These are phyloP conservation scores for Lasiodiplodia hormozganensis DNA, from an alignment of 2,329 filamentous ascomycete species.

Conservation along the genomic window DNA sequence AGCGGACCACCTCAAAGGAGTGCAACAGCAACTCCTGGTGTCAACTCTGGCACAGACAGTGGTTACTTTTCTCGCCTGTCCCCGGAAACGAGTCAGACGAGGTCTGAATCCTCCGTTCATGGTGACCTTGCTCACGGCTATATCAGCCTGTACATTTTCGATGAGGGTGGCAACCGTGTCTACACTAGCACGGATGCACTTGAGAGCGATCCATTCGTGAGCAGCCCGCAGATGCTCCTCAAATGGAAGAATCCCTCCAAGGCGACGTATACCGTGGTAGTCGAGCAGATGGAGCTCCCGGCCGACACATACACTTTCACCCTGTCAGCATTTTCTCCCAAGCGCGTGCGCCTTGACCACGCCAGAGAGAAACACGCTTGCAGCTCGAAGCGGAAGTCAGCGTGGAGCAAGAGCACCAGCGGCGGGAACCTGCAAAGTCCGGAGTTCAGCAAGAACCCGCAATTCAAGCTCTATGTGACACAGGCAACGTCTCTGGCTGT, in stretches of 20 bases:
- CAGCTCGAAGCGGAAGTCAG: conserved; percentile 64
- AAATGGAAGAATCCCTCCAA: conserved; percentile 68
- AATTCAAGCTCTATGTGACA: conserved; percentile 73
- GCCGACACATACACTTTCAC: conserved; percentile 82
- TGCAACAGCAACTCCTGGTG: background rate
- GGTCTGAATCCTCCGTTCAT: conserved; percentile 34
- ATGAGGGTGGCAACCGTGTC: conserved; percentile 72
- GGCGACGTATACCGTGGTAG: conserved; percentile 67
- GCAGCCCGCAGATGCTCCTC: conserved; percentile 89
- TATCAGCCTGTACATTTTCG: conserved; percentile 85
- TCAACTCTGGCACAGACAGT: conserved; percentile 35
- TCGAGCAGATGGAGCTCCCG: conserved; percentile 81
- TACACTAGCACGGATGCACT: conserved; percentile 70
- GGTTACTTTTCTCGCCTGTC: background rate
- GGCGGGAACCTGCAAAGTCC: conserved; percentile 82
- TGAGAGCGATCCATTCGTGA: conserved; percentile 84
- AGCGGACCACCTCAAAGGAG: background rate
- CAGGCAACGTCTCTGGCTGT: conserved; percentile 70
- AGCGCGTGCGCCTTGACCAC: conserved; percentile 65
- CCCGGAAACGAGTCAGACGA: conserved; percentile 1
- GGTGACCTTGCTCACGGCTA: conserved; percentile 66
- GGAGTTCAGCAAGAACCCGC: conserved; percentile 84
- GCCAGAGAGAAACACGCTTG: conserved; percentile 68
- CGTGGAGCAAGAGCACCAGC: conserved; percentile 80
- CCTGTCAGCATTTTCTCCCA: conserved; percentile 78